Evolutionary conservation across 768 basidiomycete species (phyloP).

Genomic region (Lactarius deliciosus): DNA sequence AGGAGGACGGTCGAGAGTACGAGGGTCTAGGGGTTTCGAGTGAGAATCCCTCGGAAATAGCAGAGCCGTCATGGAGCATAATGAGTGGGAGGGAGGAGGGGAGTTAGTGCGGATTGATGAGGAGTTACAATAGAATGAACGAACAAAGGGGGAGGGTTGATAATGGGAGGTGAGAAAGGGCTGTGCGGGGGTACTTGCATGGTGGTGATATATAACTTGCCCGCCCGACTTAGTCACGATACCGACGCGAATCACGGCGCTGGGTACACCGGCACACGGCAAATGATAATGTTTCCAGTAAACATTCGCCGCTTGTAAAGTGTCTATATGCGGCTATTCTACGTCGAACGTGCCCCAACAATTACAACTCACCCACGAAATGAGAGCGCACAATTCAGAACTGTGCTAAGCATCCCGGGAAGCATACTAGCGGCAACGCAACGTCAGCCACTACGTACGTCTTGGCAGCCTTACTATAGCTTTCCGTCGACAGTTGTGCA

Average conservation of each 20-base stretch:
- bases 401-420: background rate
- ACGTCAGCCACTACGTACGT: background rate
- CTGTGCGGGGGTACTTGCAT: background rate
- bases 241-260: conserved; percentile 8
- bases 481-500: background rate
- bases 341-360: conserved; percentile 3
- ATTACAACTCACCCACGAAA: background rate
- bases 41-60: conserved; percentile 10
- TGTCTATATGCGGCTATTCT: conserved; percentile 4
- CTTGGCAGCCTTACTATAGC: background rate
- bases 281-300: background rate
- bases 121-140: background rate
- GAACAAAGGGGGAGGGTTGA: background rate
- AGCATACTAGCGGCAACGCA: background rate
- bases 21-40: conserved; percentile 13
- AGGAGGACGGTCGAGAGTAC: conserved; percentile 1
- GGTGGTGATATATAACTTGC: conserved; percentile 3
- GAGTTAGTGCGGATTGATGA: background rate
- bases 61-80: conserved; percentile 27
- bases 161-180: background rate
- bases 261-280: background rate
- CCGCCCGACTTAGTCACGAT: conserved; percentile 1
- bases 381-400: background rate
- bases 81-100: background rate
- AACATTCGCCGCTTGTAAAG: background rate